Percentiles rank a stretch among this genome's conserved stretches.
These are phyloP conservation scores for Trichoderma polysporum DNA, from an alignment of 2,329 filamentous ascomycete genomes.

Conservation along the genomic window DNA sequence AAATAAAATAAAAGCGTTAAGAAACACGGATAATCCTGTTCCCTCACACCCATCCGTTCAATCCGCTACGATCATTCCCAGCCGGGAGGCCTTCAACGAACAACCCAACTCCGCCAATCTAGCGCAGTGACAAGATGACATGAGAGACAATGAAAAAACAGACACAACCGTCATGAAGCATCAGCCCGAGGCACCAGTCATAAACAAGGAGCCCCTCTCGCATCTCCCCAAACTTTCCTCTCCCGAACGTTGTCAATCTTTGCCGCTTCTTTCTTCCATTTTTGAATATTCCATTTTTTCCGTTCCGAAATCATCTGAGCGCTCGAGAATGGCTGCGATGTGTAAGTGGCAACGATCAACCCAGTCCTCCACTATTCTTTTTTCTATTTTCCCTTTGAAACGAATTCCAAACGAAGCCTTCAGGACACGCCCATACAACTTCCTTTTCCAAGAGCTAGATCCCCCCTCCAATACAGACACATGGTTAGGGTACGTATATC, in stretches of 20 bases:
- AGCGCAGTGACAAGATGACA: constrained; percentile 29
- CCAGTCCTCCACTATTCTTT: not conserved
- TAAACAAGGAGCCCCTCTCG: constrained; percentile 29
- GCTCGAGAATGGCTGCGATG: constrained; percentile 4
- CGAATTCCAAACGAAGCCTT: constrained; percentile 29
- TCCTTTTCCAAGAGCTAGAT: constrained; percentile 10
- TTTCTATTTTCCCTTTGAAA: not conserved
- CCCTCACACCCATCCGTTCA: constrained; percentile 24
- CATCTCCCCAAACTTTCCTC: constrained; percentile 1
- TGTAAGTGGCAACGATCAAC: constrained; percentile 8
- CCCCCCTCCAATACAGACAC: constrained; percentile 6
- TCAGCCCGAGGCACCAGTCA: constrained; percentile 26
- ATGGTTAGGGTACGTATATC: constrained; percentile 13
- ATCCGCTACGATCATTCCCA: constrained; percentile 28
- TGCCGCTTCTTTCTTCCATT: constrained; percentile 1
- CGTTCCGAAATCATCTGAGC: not conserved
- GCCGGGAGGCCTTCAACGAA: constrained; percentile 25
- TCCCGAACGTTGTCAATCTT: constrained; percentile 12
- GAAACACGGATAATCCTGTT: constrained; percentile 20
- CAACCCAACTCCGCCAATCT: constrained; percentile 31
- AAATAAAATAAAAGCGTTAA: constrained; percentile 3
- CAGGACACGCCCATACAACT: not conserved
- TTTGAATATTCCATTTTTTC: not conserved
- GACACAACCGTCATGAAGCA: constrained; percentile 23
- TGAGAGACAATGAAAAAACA: constrained; percentile 24